Percentiles rank a stretch among this genome's conserved stretches.
These are phyloP conservation scores for Fusarium sp. DNA, from an alignment of 2,329 filamentous ascomycete species.

Conservation along the genomic window DNA sequence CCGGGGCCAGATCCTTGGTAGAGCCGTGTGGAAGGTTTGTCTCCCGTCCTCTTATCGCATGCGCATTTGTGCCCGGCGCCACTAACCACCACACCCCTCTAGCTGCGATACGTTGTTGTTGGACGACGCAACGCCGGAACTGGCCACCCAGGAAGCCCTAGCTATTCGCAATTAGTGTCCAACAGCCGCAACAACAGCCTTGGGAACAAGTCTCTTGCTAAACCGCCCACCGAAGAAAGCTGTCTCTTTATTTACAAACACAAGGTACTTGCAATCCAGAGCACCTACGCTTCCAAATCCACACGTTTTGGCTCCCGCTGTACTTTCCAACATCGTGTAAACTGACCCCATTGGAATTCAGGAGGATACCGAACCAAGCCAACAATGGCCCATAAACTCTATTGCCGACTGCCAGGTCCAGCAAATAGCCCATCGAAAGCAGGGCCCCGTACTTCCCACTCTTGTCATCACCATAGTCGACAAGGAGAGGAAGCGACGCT, in stretches of 20 bases:
- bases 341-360: constrained; percentile 35
- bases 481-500: constrained; percentile 75
- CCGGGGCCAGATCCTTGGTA: constrained; percentile 65
- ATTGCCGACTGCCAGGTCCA: constrained; percentile 73
- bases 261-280: constrained; percentile 59
- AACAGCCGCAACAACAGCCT: constrained; percentile 57
- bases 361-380: constrained; percentile 69
- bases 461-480: constrained; percentile 72
- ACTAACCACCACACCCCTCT: constrained; percentile 40
- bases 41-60: background rate
- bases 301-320: background rate
- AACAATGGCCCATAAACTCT: constrained; percentile 67
- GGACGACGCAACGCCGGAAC: constrained; percentile 55
- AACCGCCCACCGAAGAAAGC: constrained; percentile 58
- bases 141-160: constrained; percentile 56
- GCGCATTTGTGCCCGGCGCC: constrained; percentile 6
- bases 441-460: constrained; percentile 72
- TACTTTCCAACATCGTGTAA: background rate
- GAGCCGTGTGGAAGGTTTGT: constrained; percentile 68
- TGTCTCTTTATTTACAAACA: constrained; percentile 71
- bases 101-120: constrained; percentile 74
- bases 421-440: constrained; percentile 73
- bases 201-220: constrained; percentile 56
- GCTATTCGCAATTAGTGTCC: constrained; percentile 59
- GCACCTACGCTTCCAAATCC: background rate